These are phyloP conservation scores for Lobosporangium transversale DNA, from an alignment of 192 early-diverging fungal species.

Conservation along the genomic window DNA sequence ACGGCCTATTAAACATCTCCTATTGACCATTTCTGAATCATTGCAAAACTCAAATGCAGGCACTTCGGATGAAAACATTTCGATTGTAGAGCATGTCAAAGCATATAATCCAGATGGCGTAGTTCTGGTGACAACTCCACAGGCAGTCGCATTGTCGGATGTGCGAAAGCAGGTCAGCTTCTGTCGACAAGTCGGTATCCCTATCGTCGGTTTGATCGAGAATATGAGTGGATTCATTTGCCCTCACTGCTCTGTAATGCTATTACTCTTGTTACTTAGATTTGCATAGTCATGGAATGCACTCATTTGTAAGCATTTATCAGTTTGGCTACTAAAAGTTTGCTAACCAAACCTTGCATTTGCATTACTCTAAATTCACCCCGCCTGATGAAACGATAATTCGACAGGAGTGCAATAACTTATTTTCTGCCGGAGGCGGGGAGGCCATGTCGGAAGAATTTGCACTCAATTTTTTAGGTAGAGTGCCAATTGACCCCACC, in stretches of 20 bases:
- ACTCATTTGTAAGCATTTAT: too few relatives aligned
- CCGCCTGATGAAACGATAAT: conserved; percentile 6
- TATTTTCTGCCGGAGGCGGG: conserved; percentile 96
- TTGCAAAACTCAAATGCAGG: too few relatives aligned
- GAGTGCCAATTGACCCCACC: conserved; percentile 91
- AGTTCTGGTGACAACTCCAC: conserved; percentile 96
- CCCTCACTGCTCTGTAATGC: conserved; percentile 77
- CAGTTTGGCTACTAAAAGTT: too few relatives aligned
- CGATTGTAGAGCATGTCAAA: conserved; percentile 90
- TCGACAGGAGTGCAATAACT: conserved; percentile 78
- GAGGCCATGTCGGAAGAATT: conserved; percentile 89
- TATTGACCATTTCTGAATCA: too few relatives aligned
- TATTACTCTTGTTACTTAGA: too few relatives aligned
- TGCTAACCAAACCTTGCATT: too few relatives aligned
- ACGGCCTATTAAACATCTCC: too few relatives aligned
- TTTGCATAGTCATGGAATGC: too few relatives aligned
- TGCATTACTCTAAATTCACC: too few relatives aligned
- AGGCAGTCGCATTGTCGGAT: conserved; percentile 82
- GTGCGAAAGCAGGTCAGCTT: conserved; percentile 96
- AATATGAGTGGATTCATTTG: conserved; percentile 99
- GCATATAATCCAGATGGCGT: conserved; percentile 85
- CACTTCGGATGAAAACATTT: conserved; percentile 97
- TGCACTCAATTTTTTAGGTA: conserved; percentile 86
- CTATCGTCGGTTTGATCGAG: conserved; percentile 91
- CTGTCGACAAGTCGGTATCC: conserved; percentile 86